Percentiles rank a stretch among this genome's conserved stretches.
Conservation (phyloP, 139 green algal genomes). For the Gonium pectorale region DNA sequence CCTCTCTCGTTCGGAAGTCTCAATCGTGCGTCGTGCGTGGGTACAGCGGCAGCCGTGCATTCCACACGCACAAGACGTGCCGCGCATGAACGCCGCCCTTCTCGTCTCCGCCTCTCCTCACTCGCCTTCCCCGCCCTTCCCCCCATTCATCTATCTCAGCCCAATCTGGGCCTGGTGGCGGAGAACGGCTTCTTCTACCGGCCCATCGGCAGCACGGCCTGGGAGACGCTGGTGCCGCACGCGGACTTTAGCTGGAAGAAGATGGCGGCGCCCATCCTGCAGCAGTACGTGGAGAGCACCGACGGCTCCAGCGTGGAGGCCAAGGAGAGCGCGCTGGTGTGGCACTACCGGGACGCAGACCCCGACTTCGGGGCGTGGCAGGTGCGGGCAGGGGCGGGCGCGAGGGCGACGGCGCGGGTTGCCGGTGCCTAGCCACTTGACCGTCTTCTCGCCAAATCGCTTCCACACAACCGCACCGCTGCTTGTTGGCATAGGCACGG, state of each 20-base stretch:
- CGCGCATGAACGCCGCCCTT: neutral
- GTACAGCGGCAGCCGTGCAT: too few relatives aligned
- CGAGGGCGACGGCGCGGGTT: too few relatives aligned
- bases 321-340: conserved; percentile 94
- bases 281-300: conserved; percentile 88
- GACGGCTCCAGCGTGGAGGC: conserved; percentile 94
- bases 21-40: too few relatives aligned
- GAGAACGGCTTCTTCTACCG: conserved; percentile 95
- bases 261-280: conserved; percentile 85
- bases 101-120: neutral
- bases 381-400: conserved; percentile 48
- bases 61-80: neutral
- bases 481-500: too few relatives aligned
- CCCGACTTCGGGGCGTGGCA: conserved; percentile 98
- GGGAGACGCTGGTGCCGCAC: conserved; percentile 55
- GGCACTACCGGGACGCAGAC: conserved; percentile 96
- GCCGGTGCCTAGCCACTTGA: too few relatives aligned
- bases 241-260: conserved; percentile 82
- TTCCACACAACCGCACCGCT: too few relatives aligned
- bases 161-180: conserved; percentile 86
- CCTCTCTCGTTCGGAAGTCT: too few relatives aligned
- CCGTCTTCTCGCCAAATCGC: too few relatives aligned
- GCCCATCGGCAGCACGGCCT: conserved; percentile 48
- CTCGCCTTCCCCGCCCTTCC: neutral
- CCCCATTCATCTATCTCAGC: conserved; percentile 43